Conservation (phyloP, 2,329 filamentous ascomycete species). For the Nemania bipapillata region DNA sequence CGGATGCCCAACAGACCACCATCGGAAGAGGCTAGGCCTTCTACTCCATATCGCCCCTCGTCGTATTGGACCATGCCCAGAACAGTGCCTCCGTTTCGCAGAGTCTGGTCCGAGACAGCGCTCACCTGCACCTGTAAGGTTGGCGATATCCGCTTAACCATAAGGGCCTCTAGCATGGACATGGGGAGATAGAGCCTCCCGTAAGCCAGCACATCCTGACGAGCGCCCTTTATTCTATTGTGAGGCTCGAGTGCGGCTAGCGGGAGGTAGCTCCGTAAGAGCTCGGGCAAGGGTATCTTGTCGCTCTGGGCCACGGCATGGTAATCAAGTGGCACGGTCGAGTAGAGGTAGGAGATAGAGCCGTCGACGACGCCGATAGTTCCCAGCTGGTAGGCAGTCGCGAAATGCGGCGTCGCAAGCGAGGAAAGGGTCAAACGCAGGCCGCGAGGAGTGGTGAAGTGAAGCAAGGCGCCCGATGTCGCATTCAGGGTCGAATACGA, state of each 20-base stretch:
- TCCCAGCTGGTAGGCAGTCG: conserved; percentile 90
- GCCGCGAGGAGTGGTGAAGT: conserved; percentile 86
- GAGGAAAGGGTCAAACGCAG: conserved; percentile 89
- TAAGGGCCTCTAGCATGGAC: conserved; percentile 85
- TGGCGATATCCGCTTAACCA: conserved; percentile 80
- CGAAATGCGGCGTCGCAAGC: conserved; percentile 90
- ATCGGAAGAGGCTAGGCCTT: conserved; percentile 92
- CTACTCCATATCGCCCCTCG: conserved; percentile 84
- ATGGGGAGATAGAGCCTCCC: conserved; percentile 83
- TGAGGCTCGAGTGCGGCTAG: conserved; percentile 68
- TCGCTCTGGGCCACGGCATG: conserved; percentile 73
- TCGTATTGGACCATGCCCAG: conserved; percentile 82
- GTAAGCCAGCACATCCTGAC: conserved; percentile 72
- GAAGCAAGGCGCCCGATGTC: conserved; percentile 84
- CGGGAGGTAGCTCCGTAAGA: conserved; percentile 85
- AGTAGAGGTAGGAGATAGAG: conserved; percentile 96
- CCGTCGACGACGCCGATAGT: conserved; percentile 92
- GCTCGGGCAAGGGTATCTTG: conserved; percentile 77
- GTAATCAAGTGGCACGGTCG: conserved; percentile 78
- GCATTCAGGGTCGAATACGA: conserved; percentile 88
- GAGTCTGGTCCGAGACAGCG: conserved; percentile 75
- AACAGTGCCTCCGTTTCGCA: conserved; percentile 80
- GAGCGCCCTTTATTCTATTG: conserved; percentile 41
- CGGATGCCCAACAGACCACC: conserved; percentile 87
- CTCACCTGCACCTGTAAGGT: conserved; percentile 83